Evolutionary conservation across 108 stramenopile species (phyloP), one percentile per base, ranked within the genome.

Genomic region (Fistulifera pelliculosa): DNA sequence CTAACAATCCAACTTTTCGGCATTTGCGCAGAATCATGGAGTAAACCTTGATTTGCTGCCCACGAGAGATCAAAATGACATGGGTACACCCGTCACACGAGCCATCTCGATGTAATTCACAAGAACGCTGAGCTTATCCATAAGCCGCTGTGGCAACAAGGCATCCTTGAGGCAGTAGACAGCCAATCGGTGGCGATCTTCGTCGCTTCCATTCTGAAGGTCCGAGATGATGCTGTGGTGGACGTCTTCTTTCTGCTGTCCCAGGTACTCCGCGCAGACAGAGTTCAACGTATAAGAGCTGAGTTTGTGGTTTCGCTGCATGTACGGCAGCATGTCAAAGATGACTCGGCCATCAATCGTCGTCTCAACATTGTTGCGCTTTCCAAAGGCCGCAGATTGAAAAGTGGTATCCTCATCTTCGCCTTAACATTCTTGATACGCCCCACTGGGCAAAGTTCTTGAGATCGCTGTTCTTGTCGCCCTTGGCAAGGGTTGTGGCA

Each of bases 31-130:
- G 64, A 63, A 99, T 87, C 98, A 99, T 99, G 58, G 76, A 79
- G 71, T 93, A 95, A 28, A 99, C 98, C 71, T 99, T 99, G 77
- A 99, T 98, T 77, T 99, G 98, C 74, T 99, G 97, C 5, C 98
- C 98, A 31, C 98, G 83, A 11, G 90, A 69, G 47, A 99, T 93
- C 28, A 99, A 66, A 95, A 99, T 40, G 76, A 83, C 69, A 98
- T 73, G 18, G 98, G 96, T 18, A 99, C 98, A 25, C 98, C 98
- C 1, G 97, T 98, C 51, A 99, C 98, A 56, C 98, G 87, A 13
- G 98, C 98, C 98, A 99, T 99, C 60, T 99, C 98, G 47, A 99
- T 71, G 83, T 98, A 97, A 79, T 99, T 99, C 31, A 99, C 90
- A 28, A 99, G 67, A 6, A 98, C 95, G 60, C 87, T 83, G 52